Base-by-base conservation (phyloP, 169 alveolate genomes). In the Plasmodium gaboni region DNA sequence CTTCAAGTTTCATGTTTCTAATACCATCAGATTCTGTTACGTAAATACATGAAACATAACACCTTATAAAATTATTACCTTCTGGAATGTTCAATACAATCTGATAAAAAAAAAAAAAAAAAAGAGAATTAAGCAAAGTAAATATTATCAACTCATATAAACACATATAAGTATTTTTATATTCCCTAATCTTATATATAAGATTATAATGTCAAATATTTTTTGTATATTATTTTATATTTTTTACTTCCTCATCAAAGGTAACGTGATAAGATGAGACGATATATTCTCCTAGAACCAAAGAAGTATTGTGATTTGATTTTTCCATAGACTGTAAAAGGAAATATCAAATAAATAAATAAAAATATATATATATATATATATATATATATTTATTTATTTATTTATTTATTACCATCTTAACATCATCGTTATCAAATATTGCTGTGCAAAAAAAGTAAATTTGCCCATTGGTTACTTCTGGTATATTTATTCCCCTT, bases 1-100 rank as follows among this genome's bases (percentile, higher is more conserved):
- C 91, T 69, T 83, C 91, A 9, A 83, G 64, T 55, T 83, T 83
- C 46, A 83, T 83, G 55, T 65, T 83, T 83, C 91, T 50, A 24
- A 38, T 83, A 32, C 83, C 83, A 46, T 83, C 72, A 2, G 46
- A 50, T 67, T 83, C 83, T 83, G 50, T 32, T 26, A 69, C 80
- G 12, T 71, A 28, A 17, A 80, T 13, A 24, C 57, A 28, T 17
- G 90, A 80, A 19, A 80, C 85, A 61, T 80, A 80, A 13, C 74
- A 69, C 55, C 90, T 61, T 15, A 50, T 83, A 50, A 80, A 80
- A 38, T 32, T 51, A 46, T 78, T 6, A 22, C 28, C 65, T 17
- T 65, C 61, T n/a, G 90, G 90, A 10, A 80, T 80, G 1, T 80
- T 42, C 44, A 80, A 15, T 12, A 61, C 76, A 80, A 80, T 42